A percentile compares a stretch with the other conserved stretches of the same genome.
Conservation (phyloP, 2,329 filamentous ascomycete genomes). For the Microdochium nivale region DNA sequence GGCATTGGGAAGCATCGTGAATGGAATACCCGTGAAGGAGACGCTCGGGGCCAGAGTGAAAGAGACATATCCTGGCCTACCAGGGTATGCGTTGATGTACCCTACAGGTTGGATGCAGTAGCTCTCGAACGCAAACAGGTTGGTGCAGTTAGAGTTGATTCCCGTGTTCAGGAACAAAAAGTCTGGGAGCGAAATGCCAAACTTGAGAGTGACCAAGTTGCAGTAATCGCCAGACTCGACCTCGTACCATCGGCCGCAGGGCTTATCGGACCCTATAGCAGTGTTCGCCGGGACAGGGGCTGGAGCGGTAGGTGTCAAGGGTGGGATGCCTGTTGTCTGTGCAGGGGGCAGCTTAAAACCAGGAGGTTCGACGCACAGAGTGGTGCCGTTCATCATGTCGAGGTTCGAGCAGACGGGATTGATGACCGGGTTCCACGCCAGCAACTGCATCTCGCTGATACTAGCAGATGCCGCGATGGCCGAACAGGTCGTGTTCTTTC, state of each 20-base stretch:
- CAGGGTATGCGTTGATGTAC: conserved; percentile 9
- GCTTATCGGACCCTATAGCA: conserved; percentile 7
- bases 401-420: conserved; percentile 10
- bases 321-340: conserved; percentile 1
- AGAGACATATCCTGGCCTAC: conserved; percentile 2
- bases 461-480: conserved; percentile 8
- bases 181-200: conserved; percentile 9
- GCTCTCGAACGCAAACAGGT: conserved; percentile 9
- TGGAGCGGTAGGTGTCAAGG: conserved; percentile 5
- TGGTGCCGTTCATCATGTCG: conserved; percentile 8
- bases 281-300: conserved; percentile 12
- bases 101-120: conserved; percentile 16
- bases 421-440: conserved; percentile 7
- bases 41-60: conserved; percentile 5
- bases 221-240: conserved; percentile 14
- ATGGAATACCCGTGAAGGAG: conserved; percentile 5
- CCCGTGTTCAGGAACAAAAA: conserved; percentile 7
- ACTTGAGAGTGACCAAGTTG: conserved; percentile 12
- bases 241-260: conserved; percentile 13
- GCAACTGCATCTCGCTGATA: conserved; percentile 11
- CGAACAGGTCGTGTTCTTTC: conserved; percentile 1
- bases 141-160: conserved; percentile 9
- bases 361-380: conserved; percentile 6
- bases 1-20: conserved; percentile 5
- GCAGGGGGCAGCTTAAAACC: not conserved